These are phyloP conservation scores for Alopecurus myosuroides DNA, from an alignment of 176 grass and related monocot genomes.

Conservation along the genomic window DNA sequence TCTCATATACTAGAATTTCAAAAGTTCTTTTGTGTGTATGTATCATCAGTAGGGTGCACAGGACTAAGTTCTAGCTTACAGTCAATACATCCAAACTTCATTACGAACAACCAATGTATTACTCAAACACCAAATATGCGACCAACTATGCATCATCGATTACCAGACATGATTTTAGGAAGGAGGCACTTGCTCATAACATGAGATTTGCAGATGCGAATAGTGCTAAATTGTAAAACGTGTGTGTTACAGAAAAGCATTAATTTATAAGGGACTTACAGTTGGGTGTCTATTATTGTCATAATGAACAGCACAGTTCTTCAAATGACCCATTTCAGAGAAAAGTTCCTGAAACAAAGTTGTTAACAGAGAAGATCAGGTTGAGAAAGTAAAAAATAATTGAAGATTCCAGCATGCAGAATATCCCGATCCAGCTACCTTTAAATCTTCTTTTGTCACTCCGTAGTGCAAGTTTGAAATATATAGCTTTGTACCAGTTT, in stretches of 20 bases:
- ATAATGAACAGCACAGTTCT: constrained; percentile 95
- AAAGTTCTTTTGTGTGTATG: background rate
- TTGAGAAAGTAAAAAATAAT: constrained; percentile 23
- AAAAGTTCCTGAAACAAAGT: constrained; percentile 76
- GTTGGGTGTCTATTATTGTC: constrained; percentile 72
- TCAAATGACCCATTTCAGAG: constrained; percentile 86
- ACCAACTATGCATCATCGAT: background rate
- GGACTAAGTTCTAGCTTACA: constrained; percentile 1
- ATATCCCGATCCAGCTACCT: constrained; percentile 53
- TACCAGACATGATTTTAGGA: background rate
- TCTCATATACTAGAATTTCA: background rate
- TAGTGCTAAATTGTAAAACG: background rate
- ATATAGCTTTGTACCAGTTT: constrained; percentile 87
- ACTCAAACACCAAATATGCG: background rate
- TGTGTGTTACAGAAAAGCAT: background rate
- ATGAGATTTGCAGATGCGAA: background rate
- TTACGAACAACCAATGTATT: background rate
- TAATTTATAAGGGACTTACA: constrained; percentile 44
- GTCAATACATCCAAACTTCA: constrained; percentile 2
- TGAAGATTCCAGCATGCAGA: background rate
- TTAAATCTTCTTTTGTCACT: constrained; percentile 90
- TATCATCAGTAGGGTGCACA: background rate
- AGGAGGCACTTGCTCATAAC: background rate
- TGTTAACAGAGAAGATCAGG: constrained; percentile 40
- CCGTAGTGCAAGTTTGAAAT: constrained; percentile 96